These are phyloP conservation scores for Lobosporangium transversale DNA, from an alignment of 192 early-diverging fungal species.

Conservation along the genomic window DNA sequence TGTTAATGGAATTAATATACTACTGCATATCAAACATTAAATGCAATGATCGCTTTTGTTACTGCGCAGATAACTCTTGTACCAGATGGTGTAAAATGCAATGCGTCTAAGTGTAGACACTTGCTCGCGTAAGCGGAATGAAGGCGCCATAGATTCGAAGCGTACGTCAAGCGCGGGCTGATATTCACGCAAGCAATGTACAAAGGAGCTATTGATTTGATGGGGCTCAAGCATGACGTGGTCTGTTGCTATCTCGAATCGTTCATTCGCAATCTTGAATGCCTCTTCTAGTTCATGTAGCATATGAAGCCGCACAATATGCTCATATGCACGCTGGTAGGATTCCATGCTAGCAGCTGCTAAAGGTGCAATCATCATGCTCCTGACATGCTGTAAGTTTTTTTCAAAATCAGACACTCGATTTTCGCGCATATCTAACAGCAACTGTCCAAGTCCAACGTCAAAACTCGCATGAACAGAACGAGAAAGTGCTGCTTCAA, in stretches of 20 bases:
- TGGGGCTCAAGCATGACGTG: neutral
- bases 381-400: conserved; percentile 56
- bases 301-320: conserved; percentile 70
- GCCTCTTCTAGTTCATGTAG: conserved; percentile 70
- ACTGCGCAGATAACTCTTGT: no score
- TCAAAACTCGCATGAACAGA: conserved; percentile 62
- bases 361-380: conserved; percentile 59
- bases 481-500: conserved; percentile 59
- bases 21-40: neutral
- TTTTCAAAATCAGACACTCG: conserved; percentile 34
- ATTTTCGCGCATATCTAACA: conserved; percentile 58
- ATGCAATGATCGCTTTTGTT: no score
- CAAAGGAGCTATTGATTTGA: neutral
- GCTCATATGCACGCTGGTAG: conserved; percentile 69
- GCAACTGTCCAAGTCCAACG: conserved; percentile 60
- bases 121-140: conserved; percentile 67
- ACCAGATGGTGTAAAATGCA: conserved; percentile 52
- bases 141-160: conserved; percentile 62
- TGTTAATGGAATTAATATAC: neutral
- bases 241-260: no score
- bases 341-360: conserved; percentile 72
- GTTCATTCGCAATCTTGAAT: conserved; percentile 14
- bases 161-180: conserved; percentile 55
- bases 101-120: conserved; percentile 67
- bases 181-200: conserved; percentile 25